Evolutionary conservation across 2,329 filamentous ascomycete genomes (phyloP), one percentile per base, ranked within the genome.

Genomic region (Hansfordia pulvinata): DNA sequence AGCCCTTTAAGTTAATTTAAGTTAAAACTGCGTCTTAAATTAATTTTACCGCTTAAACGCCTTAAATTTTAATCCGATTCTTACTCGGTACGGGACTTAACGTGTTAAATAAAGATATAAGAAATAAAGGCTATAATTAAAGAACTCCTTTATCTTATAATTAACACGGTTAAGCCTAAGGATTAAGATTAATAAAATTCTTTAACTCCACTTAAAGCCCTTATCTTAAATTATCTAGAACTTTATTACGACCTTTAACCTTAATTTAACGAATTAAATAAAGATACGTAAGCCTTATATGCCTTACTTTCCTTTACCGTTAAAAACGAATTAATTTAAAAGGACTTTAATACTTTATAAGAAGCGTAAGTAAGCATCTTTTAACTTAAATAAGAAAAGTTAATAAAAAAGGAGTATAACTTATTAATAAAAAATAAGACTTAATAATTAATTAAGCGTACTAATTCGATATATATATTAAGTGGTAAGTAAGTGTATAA

Each of bases 401-500:
- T 12, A 26, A 20, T 27, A 30, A 20, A 27, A n/a, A 15, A 6
- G 10, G 16, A 30, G 27, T 16, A 12, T 19, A 26, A 12, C 16
- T 15, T 23, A 10, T 11, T 28, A 23, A 25, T 19, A 16, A 29
- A 21, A 20, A 28, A 31, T 28, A 23, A 28, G 17, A 23, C 23
- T 17, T 29, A 28, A 23, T 24, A 20, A 29, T 24, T 25, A 12
- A 20, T 24, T 24, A 13, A 19, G 17, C 14, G 12, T 28, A 20
- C 25, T 21, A 20, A 14, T 20, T 20, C 28, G 20, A 20, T 25
- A 15, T 25, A 22, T 14, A 17, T 29, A 21, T 26, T 32, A 19
- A 21, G 18, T 17, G 16, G 26, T 20, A 29, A 26, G 29, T 25
- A 26, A 15, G 25, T 26, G 20, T 26, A 30, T 32, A 26, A 32